Evolutionary conservation across 305 asterid genomes (phyloP).

Genomic region (Solanum hybrid): DNA sequence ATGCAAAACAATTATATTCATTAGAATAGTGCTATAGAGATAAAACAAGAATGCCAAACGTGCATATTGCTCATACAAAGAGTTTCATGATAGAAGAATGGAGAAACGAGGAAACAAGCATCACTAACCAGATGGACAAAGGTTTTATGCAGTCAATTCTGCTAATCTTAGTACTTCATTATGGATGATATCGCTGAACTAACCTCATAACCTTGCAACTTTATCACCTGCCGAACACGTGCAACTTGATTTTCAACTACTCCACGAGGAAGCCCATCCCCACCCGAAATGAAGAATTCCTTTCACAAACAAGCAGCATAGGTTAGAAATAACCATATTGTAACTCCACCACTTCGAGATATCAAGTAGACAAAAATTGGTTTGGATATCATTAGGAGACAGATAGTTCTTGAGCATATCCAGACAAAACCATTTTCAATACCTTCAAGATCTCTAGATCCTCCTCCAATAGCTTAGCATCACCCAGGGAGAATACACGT

Average conservation of each 20-base stretch:
- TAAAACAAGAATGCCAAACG: background rate
- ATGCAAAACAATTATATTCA: background rate
- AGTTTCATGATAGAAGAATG: background rate
- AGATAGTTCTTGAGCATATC: background rate
- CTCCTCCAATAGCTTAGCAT: conserved; percentile 83
- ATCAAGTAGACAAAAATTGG: background rate
- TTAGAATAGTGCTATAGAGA: background rate
- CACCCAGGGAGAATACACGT: conserved; percentile 61
- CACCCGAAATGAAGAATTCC: conserved; percentile 98
- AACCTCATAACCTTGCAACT: conserved; percentile 80
- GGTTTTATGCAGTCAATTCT: background rate
- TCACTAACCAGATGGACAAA: background rate
- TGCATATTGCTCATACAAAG: background rate
- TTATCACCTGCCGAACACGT: conserved; percentile 68
- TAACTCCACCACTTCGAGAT: background rate
- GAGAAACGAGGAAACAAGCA: background rate
- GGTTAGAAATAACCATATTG: conserved; percentile 6
- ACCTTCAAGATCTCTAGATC: conserved; percentile 94
- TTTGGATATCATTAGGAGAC: background rate
- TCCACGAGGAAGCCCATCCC: conserved; percentile 99
- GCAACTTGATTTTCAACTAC: conserved; percentile 95
- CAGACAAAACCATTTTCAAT: background rate
- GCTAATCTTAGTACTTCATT: background rate
- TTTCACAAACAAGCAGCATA: conserved; percentile 4
- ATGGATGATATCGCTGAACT: conserved; percentile 18